Conservation (phyloP, 306 rosid genomes). For the Biancaea sappan region DNA sequence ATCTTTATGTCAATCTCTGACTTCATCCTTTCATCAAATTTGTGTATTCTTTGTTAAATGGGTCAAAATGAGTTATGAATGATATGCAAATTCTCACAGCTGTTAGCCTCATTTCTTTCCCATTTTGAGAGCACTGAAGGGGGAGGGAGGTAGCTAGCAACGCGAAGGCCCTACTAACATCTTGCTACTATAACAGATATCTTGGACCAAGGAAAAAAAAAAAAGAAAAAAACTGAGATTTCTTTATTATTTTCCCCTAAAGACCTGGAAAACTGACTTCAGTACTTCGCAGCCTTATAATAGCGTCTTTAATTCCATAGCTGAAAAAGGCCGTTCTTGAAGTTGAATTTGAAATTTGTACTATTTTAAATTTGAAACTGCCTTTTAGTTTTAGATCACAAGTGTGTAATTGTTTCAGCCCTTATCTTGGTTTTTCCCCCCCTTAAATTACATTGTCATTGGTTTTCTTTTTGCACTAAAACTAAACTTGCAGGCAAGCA, state of each 20-base stretch:
- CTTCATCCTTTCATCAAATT: neutral
- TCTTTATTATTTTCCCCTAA: neutral
- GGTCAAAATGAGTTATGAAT: neutral
- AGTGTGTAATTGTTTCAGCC: conserved; percentile 8
- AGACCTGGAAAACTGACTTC: neutral
- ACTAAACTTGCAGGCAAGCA: conserved; percentile 77
- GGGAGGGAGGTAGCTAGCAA: neutral
- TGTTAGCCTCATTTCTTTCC: neutral
- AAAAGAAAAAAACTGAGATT: too few species aligned
- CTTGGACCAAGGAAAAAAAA: too few species aligned
- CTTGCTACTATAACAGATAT: neutral
- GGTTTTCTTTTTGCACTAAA: conserved; percentile 29
- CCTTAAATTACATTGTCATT: conserved; percentile 21
- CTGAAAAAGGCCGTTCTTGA: neutral
- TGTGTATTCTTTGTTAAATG: neutral
- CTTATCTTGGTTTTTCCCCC: conserved; percentile 14
- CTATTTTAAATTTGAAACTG: conserved; percentile 17
- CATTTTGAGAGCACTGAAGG: neutral
- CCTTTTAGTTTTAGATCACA: conserved; percentile 32
- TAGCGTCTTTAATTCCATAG: neutral
- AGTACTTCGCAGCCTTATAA: neutral
- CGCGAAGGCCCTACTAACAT: neutral
- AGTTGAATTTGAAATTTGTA: neutral
- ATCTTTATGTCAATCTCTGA: neutral
- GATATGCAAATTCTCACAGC: neutral